Evolutionary conservation across 148 eudicot genomes (phyloP).

Genomic region (Mesembryanthemum crystallinum): DNA sequence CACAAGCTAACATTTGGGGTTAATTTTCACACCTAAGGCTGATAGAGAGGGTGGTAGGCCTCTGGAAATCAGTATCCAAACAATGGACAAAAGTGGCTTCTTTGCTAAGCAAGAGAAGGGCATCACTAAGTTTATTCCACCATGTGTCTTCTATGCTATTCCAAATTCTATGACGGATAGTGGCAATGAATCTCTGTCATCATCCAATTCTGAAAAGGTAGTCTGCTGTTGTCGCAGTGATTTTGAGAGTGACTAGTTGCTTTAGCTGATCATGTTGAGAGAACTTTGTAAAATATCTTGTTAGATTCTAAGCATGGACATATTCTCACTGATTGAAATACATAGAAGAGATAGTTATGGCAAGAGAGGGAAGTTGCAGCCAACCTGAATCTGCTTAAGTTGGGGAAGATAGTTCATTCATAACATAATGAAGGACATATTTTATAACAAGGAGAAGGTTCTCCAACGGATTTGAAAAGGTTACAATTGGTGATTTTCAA

Average conservation of each 20-base stretch:
- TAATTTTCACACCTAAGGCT: slow-evolving; percentile 28
- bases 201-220: slow-evolving; percentile 35
- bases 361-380: background rate
- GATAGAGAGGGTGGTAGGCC: slow-evolving; percentile 90
- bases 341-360: background rate
- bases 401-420: no score
- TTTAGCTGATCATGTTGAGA: background rate
- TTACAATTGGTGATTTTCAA: no score
- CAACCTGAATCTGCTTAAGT: no score
- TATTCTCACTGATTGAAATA: no score
- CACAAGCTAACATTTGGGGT: background rate
- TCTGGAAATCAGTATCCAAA: slow-evolving; percentile 50
- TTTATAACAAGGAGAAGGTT: no score
- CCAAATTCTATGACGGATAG: slow-evolving; percentile 21
- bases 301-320: background rate
- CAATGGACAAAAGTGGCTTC: slow-evolving; percentile 58
- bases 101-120: slow-evolving; percentile 45
- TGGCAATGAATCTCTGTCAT: slow-evolving; percentile 26
- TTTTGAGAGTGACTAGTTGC: background rate
- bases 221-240: background rate
- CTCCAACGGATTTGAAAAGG: no score
- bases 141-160: slow-evolving; percentile 53
- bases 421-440: no score
- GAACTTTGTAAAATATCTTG: background rate
- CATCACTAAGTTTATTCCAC: slow-evolving; percentile 50